phyloP scores from a whole-genome alignment of 139 green algal species.

The Coelastrella sp. region DNA sequence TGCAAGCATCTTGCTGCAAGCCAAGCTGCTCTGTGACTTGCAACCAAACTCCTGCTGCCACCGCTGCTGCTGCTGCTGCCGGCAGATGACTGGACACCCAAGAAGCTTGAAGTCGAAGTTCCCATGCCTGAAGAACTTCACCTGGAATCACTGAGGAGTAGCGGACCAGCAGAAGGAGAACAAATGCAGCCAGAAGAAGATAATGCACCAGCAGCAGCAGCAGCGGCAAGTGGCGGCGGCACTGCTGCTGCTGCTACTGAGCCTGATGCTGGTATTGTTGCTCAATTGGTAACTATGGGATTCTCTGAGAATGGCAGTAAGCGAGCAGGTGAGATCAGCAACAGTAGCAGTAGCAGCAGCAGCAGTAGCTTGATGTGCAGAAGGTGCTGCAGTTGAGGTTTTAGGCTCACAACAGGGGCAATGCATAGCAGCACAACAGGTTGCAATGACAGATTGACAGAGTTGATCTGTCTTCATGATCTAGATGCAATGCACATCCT shows the following conservation, averaged over 20 bases:
- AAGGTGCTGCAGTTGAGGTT: too few relatives aligned
- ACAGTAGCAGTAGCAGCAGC: too few relatives aligned
- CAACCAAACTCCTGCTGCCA: too few relatives aligned
- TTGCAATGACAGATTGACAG: too few relatives aligned
- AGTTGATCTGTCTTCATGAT: too few relatives aligned
- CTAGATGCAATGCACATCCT: too few relatives aligned
- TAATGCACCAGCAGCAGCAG: conserved; percentile 27
- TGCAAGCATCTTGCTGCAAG: too few relatives aligned
- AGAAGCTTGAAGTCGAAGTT: conserved; percentile 94
- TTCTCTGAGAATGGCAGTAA: conserved; percentile 88
- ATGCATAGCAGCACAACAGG: too few relatives aligned
- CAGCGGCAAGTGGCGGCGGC: background rate
- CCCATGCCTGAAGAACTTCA: conserved; percentile 83
- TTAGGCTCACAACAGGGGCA: too few relatives aligned
- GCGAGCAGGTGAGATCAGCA: conserved; percentile 75
- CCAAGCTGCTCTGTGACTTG: too few relatives aligned
- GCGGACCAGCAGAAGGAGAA: conserved; percentile 80
- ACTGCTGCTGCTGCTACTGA: conserved; percentile 34
- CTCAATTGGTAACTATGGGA: conserved; percentile 83
- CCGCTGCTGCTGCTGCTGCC: too few relatives aligned
- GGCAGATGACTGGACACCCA: conserved; percentile 85
- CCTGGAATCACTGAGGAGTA: conserved; percentile 80
- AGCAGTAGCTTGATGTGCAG: too few relatives aligned
- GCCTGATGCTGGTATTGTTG: conserved; percentile 59
- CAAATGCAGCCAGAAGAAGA: conserved; percentile 80